Percentiles rank a stretch among this genome's conserved stretches.
Evolutionary conservation across 2,329 filamentous ascomycete species (phyloP).

Genomic region (Cordyceps pruinosa): DNA sequence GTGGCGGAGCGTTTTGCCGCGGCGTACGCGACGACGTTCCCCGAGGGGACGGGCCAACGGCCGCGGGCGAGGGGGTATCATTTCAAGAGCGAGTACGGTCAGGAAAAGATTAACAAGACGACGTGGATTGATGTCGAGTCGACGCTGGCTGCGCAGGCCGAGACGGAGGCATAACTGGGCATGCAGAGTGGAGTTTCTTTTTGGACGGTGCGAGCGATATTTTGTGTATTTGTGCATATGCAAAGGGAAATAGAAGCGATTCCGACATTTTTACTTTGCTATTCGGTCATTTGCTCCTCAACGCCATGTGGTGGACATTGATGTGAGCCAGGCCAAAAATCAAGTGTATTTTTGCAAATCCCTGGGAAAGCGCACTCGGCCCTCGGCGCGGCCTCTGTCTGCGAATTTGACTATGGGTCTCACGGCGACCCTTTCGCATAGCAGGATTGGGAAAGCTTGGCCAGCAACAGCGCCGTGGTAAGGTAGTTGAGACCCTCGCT

Average conservation of each 20-base stretch:
- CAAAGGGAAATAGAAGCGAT: not conserved
- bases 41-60: conserved; percentile 66
- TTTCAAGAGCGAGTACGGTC: conserved; percentile 61
- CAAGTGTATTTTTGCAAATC: not conserved
- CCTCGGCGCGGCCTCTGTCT: not conserved
- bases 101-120: conserved; percentile 60
- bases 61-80: conserved; percentile 80
- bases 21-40: conserved; percentile 64
- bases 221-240: not conserved
- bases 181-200: not conserved
- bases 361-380: not conserved
- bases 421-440: too few relatives aligned
- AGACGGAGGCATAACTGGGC: not conserved
- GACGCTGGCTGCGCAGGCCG: not conserved
- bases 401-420: not conserved
- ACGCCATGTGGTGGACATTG: too few relatives aligned
- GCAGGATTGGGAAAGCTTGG: too few relatives aligned
- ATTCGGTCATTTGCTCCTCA: too few relatives aligned
- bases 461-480: too few relatives aligned
- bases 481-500: too few relatives aligned
- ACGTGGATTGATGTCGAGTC: conserved; percentile 48
- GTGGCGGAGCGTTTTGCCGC: conserved; percentile 35
- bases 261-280: too few relatives aligned
- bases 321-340: not conserved
- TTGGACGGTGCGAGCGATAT: not conserved